phyloP scores from a whole-genome alignment of 441 rosid species.

The Pelargonium myrrhifolium region DNA sequence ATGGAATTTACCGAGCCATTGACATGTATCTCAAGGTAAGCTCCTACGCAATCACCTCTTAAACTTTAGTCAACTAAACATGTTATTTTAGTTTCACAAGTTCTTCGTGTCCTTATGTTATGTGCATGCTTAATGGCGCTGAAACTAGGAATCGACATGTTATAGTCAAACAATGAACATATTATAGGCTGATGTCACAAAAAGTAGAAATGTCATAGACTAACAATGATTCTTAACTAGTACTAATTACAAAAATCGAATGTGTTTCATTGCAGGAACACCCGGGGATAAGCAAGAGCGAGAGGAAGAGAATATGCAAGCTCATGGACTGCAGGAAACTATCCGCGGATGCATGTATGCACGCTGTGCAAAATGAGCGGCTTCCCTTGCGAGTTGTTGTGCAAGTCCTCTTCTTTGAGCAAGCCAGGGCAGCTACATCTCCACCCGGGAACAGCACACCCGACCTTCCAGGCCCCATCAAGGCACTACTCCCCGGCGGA shows the following conservation, averaged over 20 bases:
- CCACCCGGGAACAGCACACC: conserved; percentile 51
- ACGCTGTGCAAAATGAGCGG: conserved; percentile 83
- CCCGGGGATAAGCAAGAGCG: conserved; percentile 53
- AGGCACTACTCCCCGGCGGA: conserved; percentile 46
- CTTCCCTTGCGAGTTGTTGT: conserved; percentile 85
- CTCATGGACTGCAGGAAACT: conserved; percentile 80
- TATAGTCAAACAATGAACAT: too few species aligned
- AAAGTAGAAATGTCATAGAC: conserved; percentile 38
- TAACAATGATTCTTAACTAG: too few species aligned
- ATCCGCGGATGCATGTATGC: conserved; percentile 62
- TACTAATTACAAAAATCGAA: not conserved
- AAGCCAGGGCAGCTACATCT: conserved; percentile 47
- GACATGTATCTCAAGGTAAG: conserved; percentile 72
- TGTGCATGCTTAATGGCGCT: too few species aligned
- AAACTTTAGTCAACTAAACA: not conserved
- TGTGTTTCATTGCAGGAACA: conserved; percentile 48
- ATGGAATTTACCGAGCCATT: conserved; percentile 75
- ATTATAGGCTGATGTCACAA: too few species aligned
- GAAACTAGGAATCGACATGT: too few species aligned
- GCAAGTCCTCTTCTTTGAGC: conserved; percentile 90
- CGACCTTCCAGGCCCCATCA: conserved; percentile 39
- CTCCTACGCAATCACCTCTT: not conserved
- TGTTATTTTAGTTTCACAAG: too few species aligned
- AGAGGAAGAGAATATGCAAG: conserved; percentile 71
- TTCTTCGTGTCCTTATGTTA: too few species aligned